These are phyloP conservation scores for Rhodosporidiobolus odoratus DNA, from an alignment of 768 basidiomycete genomes.

Conservation along the genomic window DNA sequence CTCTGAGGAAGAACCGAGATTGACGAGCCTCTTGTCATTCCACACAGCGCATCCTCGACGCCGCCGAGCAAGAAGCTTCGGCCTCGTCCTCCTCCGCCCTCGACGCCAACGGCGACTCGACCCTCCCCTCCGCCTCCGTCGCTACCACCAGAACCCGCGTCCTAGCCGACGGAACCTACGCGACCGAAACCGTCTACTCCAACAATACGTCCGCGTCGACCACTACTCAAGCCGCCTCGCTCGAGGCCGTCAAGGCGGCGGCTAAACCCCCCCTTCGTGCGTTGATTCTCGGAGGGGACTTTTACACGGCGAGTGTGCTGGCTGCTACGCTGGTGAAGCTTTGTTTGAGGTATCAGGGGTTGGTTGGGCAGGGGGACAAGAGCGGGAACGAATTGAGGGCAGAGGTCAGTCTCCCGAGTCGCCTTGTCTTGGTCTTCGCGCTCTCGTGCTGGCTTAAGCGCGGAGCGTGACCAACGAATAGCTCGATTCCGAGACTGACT, in stretches of 20 bases:
- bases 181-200: conserved; percentile 83
- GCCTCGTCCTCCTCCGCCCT: conserved; percentile 44
- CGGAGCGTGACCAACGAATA: too few species aligned
- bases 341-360: conserved; percentile 67
- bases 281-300: conserved; percentile 87
- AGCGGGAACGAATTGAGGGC: conserved; percentile 72
- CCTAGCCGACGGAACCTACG: conserved; percentile 93
- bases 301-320: conserved; percentile 91
- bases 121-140: conserved; percentile 52
- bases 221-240: conserved; percentile 51
- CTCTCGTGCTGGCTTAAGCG: too few species aligned
- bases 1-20: too few species aligned
- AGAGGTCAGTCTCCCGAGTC: conserved; percentile 59
- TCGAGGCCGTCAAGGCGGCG: conserved; percentile 79
- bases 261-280: conserved; percentile 87
- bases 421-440: neutral
- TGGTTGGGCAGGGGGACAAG: conserved; percentile 45
- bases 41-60: conserved; percentile 60
- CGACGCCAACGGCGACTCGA: conserved; percentile 46
- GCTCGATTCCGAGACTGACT: too few species aligned
- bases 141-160: conserved; percentile 60
- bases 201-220: conserved; percentile 49
- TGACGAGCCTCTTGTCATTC: neutral
- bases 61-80: conserved; percentile 59
- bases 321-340: conserved; percentile 85